These are phyloP conservation scores for Hyphodiscus sp. DNA, from an alignment of 2,329 filamentous ascomycete genomes.

Conservation along the genomic window DNA sequence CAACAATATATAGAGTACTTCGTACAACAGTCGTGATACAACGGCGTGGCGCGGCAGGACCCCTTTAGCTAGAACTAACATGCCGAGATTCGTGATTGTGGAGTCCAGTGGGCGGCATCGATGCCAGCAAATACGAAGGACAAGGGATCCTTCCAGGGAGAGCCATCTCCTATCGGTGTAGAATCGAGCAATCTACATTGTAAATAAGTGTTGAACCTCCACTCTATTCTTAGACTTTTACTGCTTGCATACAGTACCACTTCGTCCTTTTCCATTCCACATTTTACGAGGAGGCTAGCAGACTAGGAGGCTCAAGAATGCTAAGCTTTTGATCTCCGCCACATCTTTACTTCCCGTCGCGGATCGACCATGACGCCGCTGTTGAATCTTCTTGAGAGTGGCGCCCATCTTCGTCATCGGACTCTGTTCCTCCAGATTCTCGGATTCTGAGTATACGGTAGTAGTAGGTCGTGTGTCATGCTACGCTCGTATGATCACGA, in stretches of 20 bases:
- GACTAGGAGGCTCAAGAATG: background rate
- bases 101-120: background rate
- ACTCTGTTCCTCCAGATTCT: background rate
- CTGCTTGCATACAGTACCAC: too few species aligned
- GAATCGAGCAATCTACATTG: too few species aligned
- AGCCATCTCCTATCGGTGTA: too few species aligned
- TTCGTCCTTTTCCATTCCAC: background rate
- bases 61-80: background rate
- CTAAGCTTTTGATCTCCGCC: background rate
- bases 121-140: background rate
- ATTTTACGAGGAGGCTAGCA: too few species aligned
- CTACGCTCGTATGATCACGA: conserved; percentile 36
- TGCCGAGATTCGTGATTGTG: conserved; percentile 5
- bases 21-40: too few species aligned
- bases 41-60: too few species aligned
- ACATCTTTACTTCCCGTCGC: background rate
- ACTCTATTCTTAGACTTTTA: too few species aligned
- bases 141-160: background rate
- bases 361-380: background rate
- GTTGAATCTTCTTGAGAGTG: background rate
- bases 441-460: too few species aligned
- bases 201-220: too few species aligned
- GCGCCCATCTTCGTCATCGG: background rate
- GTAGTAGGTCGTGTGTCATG: too few species aligned
- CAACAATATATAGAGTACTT: too few species aligned